Conservation (phyloP, 805 yeast genomes). For the Candida berthetii region DNA sequence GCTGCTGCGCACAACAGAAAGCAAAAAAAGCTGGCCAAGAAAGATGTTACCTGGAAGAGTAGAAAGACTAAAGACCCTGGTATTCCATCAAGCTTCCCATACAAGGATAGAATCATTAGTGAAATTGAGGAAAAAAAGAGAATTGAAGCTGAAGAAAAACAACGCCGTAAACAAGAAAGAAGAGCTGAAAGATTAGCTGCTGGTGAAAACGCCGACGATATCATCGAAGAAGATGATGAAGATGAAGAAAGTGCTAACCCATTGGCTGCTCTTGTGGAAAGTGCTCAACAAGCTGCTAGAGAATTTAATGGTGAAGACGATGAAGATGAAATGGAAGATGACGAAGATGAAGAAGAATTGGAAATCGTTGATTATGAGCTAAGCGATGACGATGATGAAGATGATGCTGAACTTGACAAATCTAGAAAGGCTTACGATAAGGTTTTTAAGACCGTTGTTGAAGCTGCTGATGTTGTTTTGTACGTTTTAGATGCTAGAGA, state of each 20-base stretch:
- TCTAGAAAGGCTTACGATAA: slow-evolving; percentile 91
- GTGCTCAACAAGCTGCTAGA: slow-evolving; percentile 85
- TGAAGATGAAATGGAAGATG: slow-evolving; percentile 33
- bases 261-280: slow-evolving; percentile 78
- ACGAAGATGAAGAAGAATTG: slow-evolving; percentile 34
- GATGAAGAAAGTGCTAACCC: slow-evolving; percentile 44
- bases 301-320: slow-evolving; percentile 55
- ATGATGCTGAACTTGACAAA: slow-evolving; percentile 50
- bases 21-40: slow-evolving; percentile 75
- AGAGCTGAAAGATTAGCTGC: slow-evolving; percentile 31
- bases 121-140: slow-evolving; percentile 64
- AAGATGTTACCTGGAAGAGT: slow-evolving; percentile 91
- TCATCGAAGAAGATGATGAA: slow-evolving; percentile 33
- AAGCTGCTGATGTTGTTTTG: slow-evolving; percentile 82
- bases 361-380: slow-evolving; percentile 46
- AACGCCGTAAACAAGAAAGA: slow-evolving; percentile 41
- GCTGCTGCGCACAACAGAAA: slow-evolving; percentile 89
- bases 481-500: slow-evolving; percentile 97
- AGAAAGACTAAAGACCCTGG: slow-evolving; percentile 84
- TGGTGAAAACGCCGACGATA: slow-evolving; percentile 32
- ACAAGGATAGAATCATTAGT: slow-evolving; percentile 73
- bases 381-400: slow-evolving; percentile 38
- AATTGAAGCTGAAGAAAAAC: slow-evolving; percentile 48
- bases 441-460: slow-evolving; percentile 89
- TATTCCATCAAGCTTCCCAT: slow-evolving; percentile 92